Evolutionary conservation across 225 moss, liverwort and hornwort species (phyloP), one percentile per base, ranked within the genome.

Genomic region (Pseudisothecium myosuroides): DNA sequence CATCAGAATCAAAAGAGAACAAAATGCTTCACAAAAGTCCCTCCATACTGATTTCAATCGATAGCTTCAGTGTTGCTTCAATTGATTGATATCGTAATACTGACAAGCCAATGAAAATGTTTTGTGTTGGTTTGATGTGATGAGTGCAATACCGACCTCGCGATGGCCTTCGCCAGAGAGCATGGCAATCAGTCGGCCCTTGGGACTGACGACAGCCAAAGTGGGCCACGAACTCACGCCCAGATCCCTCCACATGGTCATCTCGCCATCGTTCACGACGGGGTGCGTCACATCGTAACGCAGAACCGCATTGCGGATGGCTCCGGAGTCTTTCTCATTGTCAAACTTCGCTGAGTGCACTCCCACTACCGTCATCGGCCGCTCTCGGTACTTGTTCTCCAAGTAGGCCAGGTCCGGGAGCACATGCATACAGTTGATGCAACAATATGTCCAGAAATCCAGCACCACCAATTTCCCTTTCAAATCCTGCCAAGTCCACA

Each of bases 281-380:
- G 98, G 97, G 82, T 99, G 98, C 55, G 93, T 92, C 68, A 99
- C 98, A 84, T 99, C 96, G 79, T 99, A 99, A 34, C 98, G 96
- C 31, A 99, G 87, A 55, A 99, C 93, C 37, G 98, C 98, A 65
- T 93, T 99, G 39, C 98, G 95, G 62, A 99, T 99, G 32, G 98
- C 97, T 87, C 90, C 91, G 13, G 88, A 94, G 62, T 99, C 98
- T 85, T 99, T 99, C 92, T 99, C 98, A 67, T 99, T 99, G 93
- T 99, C 98, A 89, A 99, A 99, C 89, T 99, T 99, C 8, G 98
- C 98, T n/a, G 98, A 99, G 89, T 99, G 98, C 87, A 99, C 98
- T 83, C 98, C 98, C 63, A 99, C 94, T 80, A 99, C 97, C 15
- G 98, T 94, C 86, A 97, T 93, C 88, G 98, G 97, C 64, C 91